These are phyloP conservation scores for Cardamine resedifolia DNA, from an alignment of 345 rosid genomes.

Conservation along the genomic window DNA sequence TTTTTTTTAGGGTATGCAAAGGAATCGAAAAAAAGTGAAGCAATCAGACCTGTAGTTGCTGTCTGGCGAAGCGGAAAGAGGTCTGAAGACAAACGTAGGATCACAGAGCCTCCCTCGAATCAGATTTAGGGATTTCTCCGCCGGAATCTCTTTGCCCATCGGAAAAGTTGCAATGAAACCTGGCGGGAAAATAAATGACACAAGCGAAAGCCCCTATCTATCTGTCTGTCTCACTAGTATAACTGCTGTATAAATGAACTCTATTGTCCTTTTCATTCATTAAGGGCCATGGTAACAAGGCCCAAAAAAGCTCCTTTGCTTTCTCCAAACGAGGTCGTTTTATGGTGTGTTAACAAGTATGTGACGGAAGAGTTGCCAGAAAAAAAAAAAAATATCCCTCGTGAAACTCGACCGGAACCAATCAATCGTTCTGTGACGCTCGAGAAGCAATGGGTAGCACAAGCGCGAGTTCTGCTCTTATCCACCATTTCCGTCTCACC, in stretches of 20 bases:
- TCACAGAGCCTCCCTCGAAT: slow-evolving; percentile 67
- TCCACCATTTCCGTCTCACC: slow-evolving; percentile 57
- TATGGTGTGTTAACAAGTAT: not conserved
- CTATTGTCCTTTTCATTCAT: not conserved
- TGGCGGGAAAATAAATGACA: slow-evolving; percentile 31
- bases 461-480: slow-evolving; percentile 51
- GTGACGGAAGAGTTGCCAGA: not conserved
- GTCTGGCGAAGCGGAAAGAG: slow-evolving; percentile 62
- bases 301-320: not conserved
- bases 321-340: slow-evolving; percentile 5
- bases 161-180: slow-evolving; percentile 16
- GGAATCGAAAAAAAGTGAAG: not conserved
- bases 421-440: slow-evolving; percentile 30
- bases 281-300: not conserved
- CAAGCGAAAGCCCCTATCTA: not conserved
- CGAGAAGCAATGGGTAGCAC: slow-evolving; percentile 56
- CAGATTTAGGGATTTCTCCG: slow-evolving; percentile 50
- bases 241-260: too few relatives aligned
- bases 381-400: not conserved
- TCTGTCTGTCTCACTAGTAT: too few relatives aligned
- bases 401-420: slow-evolving; percentile 37
- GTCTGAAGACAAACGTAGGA: slow-evolving; percentile 60
- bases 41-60: slow-evolving; percentile 71
- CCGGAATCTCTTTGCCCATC: slow-evolving; percentile 47
- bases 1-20: not conserved